A percentile compares a stretch with the other conserved stretches of the same genome.
phyloP scores from a whole-genome alignment of 2,329 filamentous ascomycete genomes.

The Chrysoporthe puriensis region DNA sequence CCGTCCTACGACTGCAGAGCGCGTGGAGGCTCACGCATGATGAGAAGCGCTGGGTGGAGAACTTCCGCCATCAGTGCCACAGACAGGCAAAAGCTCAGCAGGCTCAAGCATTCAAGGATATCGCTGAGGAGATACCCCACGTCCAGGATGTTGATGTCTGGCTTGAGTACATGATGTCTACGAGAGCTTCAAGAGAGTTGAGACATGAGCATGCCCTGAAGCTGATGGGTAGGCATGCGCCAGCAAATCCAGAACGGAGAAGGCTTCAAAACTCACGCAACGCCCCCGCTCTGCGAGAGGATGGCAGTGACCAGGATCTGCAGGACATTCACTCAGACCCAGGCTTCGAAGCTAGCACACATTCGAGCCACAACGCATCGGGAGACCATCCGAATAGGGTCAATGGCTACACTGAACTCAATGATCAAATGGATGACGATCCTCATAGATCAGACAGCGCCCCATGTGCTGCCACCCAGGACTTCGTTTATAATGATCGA shows the following conservation, averaged over 20 bases:
- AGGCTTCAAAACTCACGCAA: constrained; percentile 17
- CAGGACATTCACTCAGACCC: background rate
- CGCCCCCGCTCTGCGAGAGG: background rate
- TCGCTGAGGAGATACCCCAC: constrained; percentile 18
- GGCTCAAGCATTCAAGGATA: constrained; percentile 20
- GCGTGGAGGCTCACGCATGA: constrained; percentile 28
- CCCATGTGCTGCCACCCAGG: background rate
- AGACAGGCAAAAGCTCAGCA: constrained; percentile 25
- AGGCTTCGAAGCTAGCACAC: background rate
- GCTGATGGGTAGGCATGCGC: constrained; percentile 26
- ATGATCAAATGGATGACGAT: constrained; percentile 1
- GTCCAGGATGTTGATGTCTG: constrained; percentile 15
- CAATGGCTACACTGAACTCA: background rate
- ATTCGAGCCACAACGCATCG: background rate
- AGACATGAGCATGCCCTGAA: constrained; percentile 27
- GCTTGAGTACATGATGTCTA: constrained; percentile 17
- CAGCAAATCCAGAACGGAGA: constrained; percentile 18
- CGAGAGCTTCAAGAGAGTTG: constrained; percentile 15
- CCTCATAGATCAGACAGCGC: background rate
- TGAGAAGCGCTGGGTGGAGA: constrained; percentile 25
- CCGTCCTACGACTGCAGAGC: constrained; percentile 31
- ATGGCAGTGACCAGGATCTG: too few species aligned
- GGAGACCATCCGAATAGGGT: too few species aligned
- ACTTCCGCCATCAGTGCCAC: constrained; percentile 28
- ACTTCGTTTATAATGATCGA: too few species aligned